Percentiles rank a stretch among this genome's conserved stretches.
Evolutionary conservation across 257 asterid species (phyloP).

Genomic region (Penstemon davidsonii): DNA sequence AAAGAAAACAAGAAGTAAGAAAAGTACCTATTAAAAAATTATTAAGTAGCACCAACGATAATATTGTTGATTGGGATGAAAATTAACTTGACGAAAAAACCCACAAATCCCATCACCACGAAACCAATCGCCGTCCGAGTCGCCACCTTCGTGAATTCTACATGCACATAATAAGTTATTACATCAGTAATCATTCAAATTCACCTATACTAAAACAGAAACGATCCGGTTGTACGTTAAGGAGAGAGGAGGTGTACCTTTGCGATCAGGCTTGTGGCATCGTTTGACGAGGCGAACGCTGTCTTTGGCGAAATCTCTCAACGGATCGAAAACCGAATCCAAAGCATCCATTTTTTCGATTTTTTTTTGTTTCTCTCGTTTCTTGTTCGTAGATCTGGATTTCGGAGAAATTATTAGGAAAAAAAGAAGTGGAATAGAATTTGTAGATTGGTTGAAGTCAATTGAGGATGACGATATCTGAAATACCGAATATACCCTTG

Average conservation of each 20-base stretch:
- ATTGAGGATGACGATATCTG: conserved; percentile 31
- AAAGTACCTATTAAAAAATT: conserved; percentile 16
- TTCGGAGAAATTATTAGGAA: neutral
- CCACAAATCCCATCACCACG: conserved; percentile 64
- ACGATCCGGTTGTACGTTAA: neutral
- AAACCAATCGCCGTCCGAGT: conserved; percentile 63
- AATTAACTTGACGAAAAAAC: conserved; percentile 60
- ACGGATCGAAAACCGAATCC: conserved; percentile 60
- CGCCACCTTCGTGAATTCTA: conserved; percentile 62
- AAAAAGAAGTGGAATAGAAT: neutral
- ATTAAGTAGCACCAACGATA: conserved; percentile 56
- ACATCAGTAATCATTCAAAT: neutral
- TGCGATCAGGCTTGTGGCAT: conserved; percentile 71
- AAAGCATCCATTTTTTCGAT: conserved; percentile 43
- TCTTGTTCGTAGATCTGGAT: conserved; percentile 27
- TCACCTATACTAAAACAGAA: neutral
- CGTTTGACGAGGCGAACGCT: conserved; percentile 64
- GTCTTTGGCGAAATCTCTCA: conserved; percentile 60
- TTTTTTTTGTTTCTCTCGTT: neutral
- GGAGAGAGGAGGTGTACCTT: conserved; percentile 37
- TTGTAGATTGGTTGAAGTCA: conserved; percentile 1
- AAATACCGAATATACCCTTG: conserved; percentile 29
- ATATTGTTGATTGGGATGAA: conserved; percentile 63
- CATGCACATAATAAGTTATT: neutral
- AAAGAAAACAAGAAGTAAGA: neutral